Base-by-base conservation (phyloP, 2,329 filamentous ascomycete species). In the Dactylellina sp. region DNA sequence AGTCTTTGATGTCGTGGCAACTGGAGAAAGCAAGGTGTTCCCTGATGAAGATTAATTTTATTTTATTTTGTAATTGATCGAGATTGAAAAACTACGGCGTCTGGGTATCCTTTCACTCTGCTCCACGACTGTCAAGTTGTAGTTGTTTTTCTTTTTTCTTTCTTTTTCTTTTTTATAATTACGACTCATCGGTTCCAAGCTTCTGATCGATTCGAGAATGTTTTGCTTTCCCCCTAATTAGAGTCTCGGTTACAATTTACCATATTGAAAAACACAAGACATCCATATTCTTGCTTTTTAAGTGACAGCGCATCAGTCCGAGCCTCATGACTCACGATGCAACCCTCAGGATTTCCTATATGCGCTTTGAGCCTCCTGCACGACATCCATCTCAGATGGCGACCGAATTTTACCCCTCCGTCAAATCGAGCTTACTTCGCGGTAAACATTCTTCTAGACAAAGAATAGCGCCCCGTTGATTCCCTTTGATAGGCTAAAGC, bases 11-110 rank as follows among this genome's bases (percentile, higher is more conserved):
- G 86, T 91, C 0, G 94, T 92, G 79, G 88, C 91, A 77, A 91
- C 97, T 82, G 92, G 92, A 0, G 92, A 94, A 83, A 93, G 89
- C 77, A 86, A 88, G 71, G 90, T 92, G 79, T 95, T 92, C 81
- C 89, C 78, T 84, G 63, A 71, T 62, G 71, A 75, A 40, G 62
- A 49, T 53, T 14, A 44, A 16, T 28, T 47, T 25, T 47, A 18
- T 37, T 35, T 11, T 16, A 28, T 40, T 20, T 57, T 7, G 35
- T 25, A 28, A 37, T 47, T 59, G 62, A 42, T 25, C 44, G 44
- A 57, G 28, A 35, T 42, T 25, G 55, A 47, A 22, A 50, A 50
- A 39, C 22, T 49, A 42, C 40, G 62, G 62, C 62, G 63, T 68
- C 53, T 68, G 52, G 56, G 55, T 50, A 39, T 62, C 24, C 11